Base-by-base conservation (phyloP, 2,329 filamentous ascomycete genomes). In the Capronia americana region DNA sequence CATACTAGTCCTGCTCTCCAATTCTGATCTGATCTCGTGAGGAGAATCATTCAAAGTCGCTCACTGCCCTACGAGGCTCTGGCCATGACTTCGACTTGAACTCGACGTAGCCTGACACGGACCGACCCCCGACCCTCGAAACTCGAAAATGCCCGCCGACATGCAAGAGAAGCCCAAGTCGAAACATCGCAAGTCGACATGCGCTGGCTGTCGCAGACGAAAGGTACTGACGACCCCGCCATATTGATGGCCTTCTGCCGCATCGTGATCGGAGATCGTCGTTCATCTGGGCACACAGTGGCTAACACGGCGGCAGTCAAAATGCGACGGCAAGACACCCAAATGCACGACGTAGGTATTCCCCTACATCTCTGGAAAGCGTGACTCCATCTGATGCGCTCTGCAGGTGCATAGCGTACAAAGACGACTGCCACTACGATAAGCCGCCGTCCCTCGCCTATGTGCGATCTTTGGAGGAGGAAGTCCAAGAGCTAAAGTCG, bases 391-490 rank as follows among this genome's bases (percentile, higher is more conserved):
- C 58, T 61, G 10, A 61, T 28, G 34, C 44, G 8, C 11, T 6
- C 8, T 41, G 23, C 30, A 72, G 69, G 32, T 72, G 70, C 57
- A 71, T 72, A 38, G 70, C 70, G n/a, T 72, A 72, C 61, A 72
- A 72, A 64, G 70, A 72, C 63, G 69, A 72, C 50, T 72, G 70
- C 53, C 65, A 70, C 44, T 72, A 72, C 58, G 70, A 72, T 58
- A 72, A 72, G 57, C 65, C 71, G 17, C 69, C 71, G 26, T 73
- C 71, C 12, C 60, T 73, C 34, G 71, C 71, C 4, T 73, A 73
- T 61, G 71, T 73, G 20, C 68, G 71, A 34, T 70, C 71, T 5
- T 61, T 73, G 14, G 71, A 73, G 59, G 70, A 73, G 34, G 70
- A 73, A 48, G 63, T 71, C 14, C 64, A 72, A 12, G 70, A 71